phyloP scores from a whole-genome alignment of 2,329 filamentous ascomycete species.

The Botrytis cinerea region DNA sequence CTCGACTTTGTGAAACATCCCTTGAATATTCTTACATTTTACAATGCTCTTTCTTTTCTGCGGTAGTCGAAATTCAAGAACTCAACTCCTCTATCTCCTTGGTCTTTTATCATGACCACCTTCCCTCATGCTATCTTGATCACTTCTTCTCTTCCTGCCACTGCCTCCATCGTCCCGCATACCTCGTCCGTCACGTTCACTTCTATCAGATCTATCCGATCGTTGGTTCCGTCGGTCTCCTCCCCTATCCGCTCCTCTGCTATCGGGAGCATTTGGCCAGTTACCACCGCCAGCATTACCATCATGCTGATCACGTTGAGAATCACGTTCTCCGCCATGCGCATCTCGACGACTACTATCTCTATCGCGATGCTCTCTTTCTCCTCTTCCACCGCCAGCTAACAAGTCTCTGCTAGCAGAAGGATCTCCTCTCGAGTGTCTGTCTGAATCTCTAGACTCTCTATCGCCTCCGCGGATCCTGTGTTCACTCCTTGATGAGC shows the following conservation, averaged over 20 bases:
- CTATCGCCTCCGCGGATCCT: slow-evolving; percentile 35
- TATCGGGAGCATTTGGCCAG: slow-evolving; percentile 19
- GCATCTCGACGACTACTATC: slow-evolving; percentile 28
- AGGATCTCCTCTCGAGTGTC: slow-evolving; percentile 16
- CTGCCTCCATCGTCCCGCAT: slow-evolving; percentile 32
- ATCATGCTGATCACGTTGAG: slow-evolving; percentile 17
- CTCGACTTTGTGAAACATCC: not conserved
- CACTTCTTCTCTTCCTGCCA: slow-evolving; percentile 39
- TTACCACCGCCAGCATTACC: slow-evolving; percentile 6
- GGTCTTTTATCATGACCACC: slow-evolving; percentile 42
- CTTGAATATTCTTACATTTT: slow-evolving; percentile 17
- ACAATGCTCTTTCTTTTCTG: not conserved
- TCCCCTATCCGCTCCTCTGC: slow-evolving; percentile 31
- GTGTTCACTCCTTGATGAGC: slow-evolving; percentile 35
- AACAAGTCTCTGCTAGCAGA: slow-evolving; percentile 29
- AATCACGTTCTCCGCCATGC: slow-evolving; percentile 21
- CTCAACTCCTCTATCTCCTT: slow-evolving; percentile 30
- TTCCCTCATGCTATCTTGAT: slow-evolving; percentile 36
- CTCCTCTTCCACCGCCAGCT: slow-evolving; percentile 29
- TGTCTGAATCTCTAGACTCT: slow-evolving; percentile 28
- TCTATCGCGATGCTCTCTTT: slow-evolving; percentile 29
- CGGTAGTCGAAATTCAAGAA: not conserved
- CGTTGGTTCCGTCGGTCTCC: slow-evolving; percentile 31
- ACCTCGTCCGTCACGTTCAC: slow-evolving; percentile 36
- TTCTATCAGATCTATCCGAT: slow-evolving; percentile 25